Evolutionary conservation across 805 yeast genomes (phyloP).

Genomic region (Barnettozyma vustinii): DNA sequence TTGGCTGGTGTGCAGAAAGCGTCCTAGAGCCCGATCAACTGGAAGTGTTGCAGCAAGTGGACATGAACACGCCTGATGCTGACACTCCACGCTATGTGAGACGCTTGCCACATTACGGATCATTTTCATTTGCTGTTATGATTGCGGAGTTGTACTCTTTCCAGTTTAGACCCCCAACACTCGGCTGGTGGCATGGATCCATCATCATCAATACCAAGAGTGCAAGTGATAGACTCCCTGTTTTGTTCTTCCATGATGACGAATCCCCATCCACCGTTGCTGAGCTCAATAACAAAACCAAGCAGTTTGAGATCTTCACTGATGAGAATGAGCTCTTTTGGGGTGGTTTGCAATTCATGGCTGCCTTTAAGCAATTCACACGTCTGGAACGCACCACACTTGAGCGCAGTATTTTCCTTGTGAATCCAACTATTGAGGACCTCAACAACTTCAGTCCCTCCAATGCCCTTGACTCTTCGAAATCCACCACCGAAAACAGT

Average conservation of each 20-base stretch:
- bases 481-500: conserved; percentile 11
- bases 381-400: conserved; percentile 63
- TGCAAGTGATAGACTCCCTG: conserved; percentile 65
- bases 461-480: conserved; percentile 17
- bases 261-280: conserved; percentile 69
- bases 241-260: conserved; percentile 88
- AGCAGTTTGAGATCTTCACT: conserved; percentile 71
- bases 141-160: conserved; percentile 64
- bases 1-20: conserved; percentile 68
- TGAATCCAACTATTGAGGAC: conserved; percentile 65
- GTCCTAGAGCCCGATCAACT: conserved; percentile 41
- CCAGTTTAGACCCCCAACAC: conserved; percentile 77
- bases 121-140: conserved; percentile 66
- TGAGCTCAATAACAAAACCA: conserved; percentile 53
- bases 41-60: conserved; percentile 44
- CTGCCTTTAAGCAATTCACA: conserved; percentile 46
- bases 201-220: conserved; percentile 61
- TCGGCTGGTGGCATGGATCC: conserved; percentile 92
- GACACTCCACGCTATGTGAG: conserved; percentile 31
- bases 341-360: conserved; percentile 85
- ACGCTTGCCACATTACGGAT: conserved; percentile 42
- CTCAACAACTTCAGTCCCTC: conserved; percentile 32
- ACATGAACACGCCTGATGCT: conserved; percentile 26
- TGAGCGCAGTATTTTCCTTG: conserved; percentile 66
- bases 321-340: conserved; percentile 57